A percentile compares a stretch with the other conserved stretches of the same genome.
Conservation (phyloP, 495 filamentous ascomycete species). For the Acidiella bohemica region DNA sequence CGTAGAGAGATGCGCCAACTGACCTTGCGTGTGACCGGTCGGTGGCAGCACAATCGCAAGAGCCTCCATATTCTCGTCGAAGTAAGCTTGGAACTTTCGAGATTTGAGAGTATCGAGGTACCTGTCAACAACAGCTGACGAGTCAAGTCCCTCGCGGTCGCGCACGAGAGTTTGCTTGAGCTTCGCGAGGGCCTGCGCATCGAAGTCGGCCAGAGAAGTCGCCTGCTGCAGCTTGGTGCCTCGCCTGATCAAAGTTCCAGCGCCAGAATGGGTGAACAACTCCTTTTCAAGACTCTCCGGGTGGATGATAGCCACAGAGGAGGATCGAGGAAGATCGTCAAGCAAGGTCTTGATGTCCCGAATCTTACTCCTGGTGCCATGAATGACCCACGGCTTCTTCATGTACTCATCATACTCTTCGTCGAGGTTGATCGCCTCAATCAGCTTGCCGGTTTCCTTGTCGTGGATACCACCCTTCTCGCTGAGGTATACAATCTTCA, state of each 20-base stretch:
- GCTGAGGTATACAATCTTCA: constrained; percentile 96
- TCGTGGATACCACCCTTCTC: constrained; percentile 97
- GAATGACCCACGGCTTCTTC: constrained; percentile 90
- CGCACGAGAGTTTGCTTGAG: constrained; percentile 74
- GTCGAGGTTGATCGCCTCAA: constrained; percentile 93
- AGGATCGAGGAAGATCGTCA: constrained; percentile 71
- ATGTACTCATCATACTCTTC: constrained; percentile 94
- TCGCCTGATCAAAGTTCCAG: constrained; percentile 84
- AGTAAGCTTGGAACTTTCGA: constrained; percentile 83
- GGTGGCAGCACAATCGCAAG: constrained; percentile 83
- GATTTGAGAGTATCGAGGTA: constrained; percentile 66
- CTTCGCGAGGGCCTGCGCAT: constrained; percentile 46
- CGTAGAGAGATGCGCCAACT: constrained; percentile 71
- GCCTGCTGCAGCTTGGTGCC: constrained; percentile 80
- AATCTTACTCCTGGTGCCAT: constrained; percentile 94
- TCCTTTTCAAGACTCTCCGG: constrained; percentile 90
- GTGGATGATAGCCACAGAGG: constrained; percentile 95
- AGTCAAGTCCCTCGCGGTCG: constrained; percentile 75
- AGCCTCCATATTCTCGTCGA: constrained; percentile 91
- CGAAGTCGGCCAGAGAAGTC: constrained; percentile 61
- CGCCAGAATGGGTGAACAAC: constrained; percentile 89
- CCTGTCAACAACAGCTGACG: constrained; percentile 68
- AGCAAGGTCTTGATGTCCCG: constrained; percentile 95
- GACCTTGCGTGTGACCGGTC: constrained; percentile 31
- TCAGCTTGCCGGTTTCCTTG: constrained; percentile 84